Conservation (phyloP, 495 filamentous ascomycete genomes). For the Lasiosphaeriaceae sp. region DNA sequence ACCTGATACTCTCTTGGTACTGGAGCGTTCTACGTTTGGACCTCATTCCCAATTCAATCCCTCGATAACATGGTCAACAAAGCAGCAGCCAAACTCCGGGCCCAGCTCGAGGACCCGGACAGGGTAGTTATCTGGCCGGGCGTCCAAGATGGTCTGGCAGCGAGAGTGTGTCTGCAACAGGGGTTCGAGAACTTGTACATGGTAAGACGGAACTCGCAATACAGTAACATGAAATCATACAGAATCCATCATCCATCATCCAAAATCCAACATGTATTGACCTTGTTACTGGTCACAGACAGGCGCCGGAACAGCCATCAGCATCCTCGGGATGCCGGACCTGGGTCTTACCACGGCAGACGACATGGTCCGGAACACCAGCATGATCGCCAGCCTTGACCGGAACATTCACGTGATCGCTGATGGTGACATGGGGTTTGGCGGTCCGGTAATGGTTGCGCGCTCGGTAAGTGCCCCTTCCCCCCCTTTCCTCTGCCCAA, state of each 20-base stretch:
- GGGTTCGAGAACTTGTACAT: slow-evolving; percentile 67
- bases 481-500: background rate
- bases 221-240: too few species aligned
- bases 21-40: too few species aligned
- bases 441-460: slow-evolving; percentile 60
- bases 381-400: slow-evolving; percentile 62
- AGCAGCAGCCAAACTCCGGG: slow-evolving; percentile 37
- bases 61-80: slow-evolving; percentile 11
- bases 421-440: slow-evolving; percentile 67
- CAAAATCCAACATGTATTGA: too few species aligned
- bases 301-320: slow-evolving; percentile 64
- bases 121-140: slow-evolving; percentile 58
- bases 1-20: too few species aligned
- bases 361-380: slow-evolving; percentile 63
- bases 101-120: slow-evolving; percentile 30
- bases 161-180: slow-evolving; percentile 56
- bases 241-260: too few species aligned
- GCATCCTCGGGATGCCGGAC: slow-evolving; percentile 61
- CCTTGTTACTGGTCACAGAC: slow-evolving; percentile 41
- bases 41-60: too few species aligned
- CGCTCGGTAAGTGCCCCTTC: slow-evolving; percentile 41
- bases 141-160: slow-evolving; percentile 68
- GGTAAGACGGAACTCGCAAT: too few species aligned
- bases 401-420: slow-evolving; percentile 58
- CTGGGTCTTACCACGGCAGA: slow-evolving; percentile 58